Base-by-base conservation (phyloP, 2,329 filamentous ascomycete species). In the Scedosporium boydii region DNA sequence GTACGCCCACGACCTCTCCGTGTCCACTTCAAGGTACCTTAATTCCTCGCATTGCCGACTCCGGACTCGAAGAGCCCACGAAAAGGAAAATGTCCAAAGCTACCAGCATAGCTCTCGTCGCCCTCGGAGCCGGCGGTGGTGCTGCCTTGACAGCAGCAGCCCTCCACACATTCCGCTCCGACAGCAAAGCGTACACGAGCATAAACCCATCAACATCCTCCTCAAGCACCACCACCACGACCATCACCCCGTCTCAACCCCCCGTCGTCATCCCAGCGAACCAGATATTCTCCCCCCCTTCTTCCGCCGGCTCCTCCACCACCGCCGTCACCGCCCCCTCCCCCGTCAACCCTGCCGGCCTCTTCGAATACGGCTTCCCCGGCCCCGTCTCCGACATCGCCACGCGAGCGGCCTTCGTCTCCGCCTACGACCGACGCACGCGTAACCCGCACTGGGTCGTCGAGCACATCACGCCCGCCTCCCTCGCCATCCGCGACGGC, bases 371-470 rank as follows among this genome's bases (percentile, higher is more conserved):
- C 73, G 90, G 95, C 70, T 97, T 98, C 76, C 93, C 95, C 0
- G 95, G 95, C 63, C 95, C 95, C 38, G 79, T 96, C 46, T 82
- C 88, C 69, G 95, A 99, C 76, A 81, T 96, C 53, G 87, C 92
- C 62, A 83, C 82, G 62, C 88, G 91, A 44, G 79, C 85, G 27
- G 89, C 91, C 41, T 83, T 98, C 61, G 83, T 93, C 67, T 96
- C 93, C 38, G 87, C 89, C 69, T 99, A 88, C 82, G 93, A 99
- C 77, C 91, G 95, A 29, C 88, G 91, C 65, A 88, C 87, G 53
- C 87, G 93, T 72, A 99, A 99, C 77, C 95, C 95, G 34, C 84
- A 90, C 73, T 99, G 93, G 93, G 95, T 93, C 7, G 87, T 89
- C 66, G 95, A 99, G 79, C 95, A 99, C 80, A 97, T 99, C 75